These are phyloP conservation scores for Solanum dulcamara DNA, from an alignment of 257 asterid species.

Conservation along the genomic window DNA sequence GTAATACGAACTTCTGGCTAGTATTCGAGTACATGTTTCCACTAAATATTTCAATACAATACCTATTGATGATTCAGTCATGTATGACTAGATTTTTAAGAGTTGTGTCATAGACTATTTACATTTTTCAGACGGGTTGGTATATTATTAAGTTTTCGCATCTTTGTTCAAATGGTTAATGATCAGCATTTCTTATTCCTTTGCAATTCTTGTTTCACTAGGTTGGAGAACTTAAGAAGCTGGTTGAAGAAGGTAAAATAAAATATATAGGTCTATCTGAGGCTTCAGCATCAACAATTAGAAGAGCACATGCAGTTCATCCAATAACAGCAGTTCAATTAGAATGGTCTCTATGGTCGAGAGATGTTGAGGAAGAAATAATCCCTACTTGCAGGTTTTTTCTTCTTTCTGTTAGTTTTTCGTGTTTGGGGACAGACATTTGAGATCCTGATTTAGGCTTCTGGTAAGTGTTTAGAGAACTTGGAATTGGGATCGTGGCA, in stretches of 20 bases:
- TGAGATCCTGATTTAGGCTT: background rate
- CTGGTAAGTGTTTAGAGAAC: background rate
- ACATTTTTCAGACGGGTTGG: background rate
- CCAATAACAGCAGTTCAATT: constrained; percentile 23
- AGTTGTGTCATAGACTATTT: background rate
- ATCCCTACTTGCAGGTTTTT: constrained; percentile 18
- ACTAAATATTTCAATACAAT: background rate
- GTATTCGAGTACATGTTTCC: background rate
- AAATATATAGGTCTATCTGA: constrained; percentile 14
- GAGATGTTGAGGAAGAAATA: constrained; percentile 23
- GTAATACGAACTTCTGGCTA: background rate
- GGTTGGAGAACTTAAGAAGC: constrained; percentile 16
- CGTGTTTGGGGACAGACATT: background rate
- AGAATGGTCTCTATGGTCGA: constrained; percentile 23
- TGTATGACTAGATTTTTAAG: background rate
- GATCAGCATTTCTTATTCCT: background rate
- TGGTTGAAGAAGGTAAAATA: constrained; percentile 17
- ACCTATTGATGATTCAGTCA: too few species aligned
- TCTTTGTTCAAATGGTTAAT: background rate
- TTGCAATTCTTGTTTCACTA: background rate
- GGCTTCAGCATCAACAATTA: constrained; percentile 23
- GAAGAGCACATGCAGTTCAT: constrained; percentile 30
- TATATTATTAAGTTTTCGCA: background rate
- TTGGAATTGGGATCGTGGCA: constrained; percentile 8
- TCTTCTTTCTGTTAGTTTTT: background rate